Conservation (phyloP, 192 early-diverging fungal species). For the Phycomyces blakesleeanus region DNA sequence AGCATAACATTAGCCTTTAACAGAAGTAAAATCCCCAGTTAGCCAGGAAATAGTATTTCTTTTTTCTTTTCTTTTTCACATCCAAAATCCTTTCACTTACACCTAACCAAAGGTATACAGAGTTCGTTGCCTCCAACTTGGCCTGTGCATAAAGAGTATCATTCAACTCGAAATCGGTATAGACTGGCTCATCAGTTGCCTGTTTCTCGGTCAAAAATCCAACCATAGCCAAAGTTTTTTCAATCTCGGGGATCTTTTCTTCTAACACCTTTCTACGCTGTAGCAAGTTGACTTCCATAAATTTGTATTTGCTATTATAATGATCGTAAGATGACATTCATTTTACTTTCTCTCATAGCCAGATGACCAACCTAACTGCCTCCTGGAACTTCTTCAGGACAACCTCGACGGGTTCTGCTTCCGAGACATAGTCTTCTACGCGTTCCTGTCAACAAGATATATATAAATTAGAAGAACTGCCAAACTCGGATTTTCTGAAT, state of each 20-base stretch:
- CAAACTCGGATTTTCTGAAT: not conserved
- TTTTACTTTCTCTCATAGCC: not conserved
- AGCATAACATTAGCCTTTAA: slow-evolving; percentile 93
- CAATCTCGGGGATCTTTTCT: slow-evolving; percentile 93
- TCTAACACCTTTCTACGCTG: slow-evolving; percentile 82
- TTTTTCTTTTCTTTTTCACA: no score
- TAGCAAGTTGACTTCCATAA: slow-evolving; percentile 90
- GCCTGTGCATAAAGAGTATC: slow-evolving; percentile 92
- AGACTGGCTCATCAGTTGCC: slow-evolving; percentile 50
- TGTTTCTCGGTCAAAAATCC: slow-evolving; percentile 64
- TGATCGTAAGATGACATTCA: not conserved
- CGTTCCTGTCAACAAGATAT: slow-evolving; percentile 55
- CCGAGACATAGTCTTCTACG: slow-evolving; percentile 82
- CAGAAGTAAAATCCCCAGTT: no score
- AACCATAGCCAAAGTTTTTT: slow-evolving; percentile 88
- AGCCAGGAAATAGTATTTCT: no score
- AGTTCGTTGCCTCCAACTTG: slow-evolving; percentile 67
- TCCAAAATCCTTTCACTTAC: no score
- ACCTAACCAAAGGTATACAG: slow-evolving; percentile 93
- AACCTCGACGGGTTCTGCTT: slow-evolving; percentile 69
- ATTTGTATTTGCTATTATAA: slow-evolving; percentile 86
- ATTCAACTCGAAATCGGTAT: slow-evolving; percentile 88
- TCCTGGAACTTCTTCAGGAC: slow-evolving; percentile 93
- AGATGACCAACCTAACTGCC: slow-evolving; percentile 61
- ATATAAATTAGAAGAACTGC: no score